These are phyloP conservation scores for Proliferodiscus dingleyae DNA, from an alignment of 2,329 filamentous ascomycete genomes.

Conservation along the genomic window DNA sequence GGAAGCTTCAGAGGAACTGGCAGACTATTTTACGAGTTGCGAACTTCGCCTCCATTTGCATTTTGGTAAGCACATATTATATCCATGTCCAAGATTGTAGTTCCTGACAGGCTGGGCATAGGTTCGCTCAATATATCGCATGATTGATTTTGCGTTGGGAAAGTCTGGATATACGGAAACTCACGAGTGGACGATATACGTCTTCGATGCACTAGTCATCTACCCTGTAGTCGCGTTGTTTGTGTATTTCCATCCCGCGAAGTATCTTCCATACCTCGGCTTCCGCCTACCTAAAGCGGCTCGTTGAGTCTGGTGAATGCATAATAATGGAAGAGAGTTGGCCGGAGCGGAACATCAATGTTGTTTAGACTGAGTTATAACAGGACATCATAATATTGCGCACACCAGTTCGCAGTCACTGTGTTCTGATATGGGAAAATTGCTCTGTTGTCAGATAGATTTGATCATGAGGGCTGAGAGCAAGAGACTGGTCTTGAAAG, in stretches of 20 bases:
- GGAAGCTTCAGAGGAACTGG: constrained; percentile 30
- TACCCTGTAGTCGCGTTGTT: constrained; percentile 23
- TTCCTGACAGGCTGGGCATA: constrained; percentile 17
- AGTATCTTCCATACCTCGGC: constrained; percentile 32
- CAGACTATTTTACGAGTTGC: constrained; percentile 29
- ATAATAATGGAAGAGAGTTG: background rate
- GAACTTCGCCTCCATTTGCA: constrained; percentile 30
- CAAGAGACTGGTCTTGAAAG: too few species aligned
- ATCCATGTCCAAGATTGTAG: constrained; percentile 5
- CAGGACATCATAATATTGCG: too few species aligned
- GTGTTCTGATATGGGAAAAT: too few species aligned
- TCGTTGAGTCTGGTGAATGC: constrained; percentile 9
- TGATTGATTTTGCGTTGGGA: constrained; percentile 24
- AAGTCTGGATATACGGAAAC: constrained; percentile 17
- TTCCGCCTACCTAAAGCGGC: constrained; percentile 31
- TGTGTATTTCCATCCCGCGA: constrained; percentile 32
- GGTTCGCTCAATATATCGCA: constrained; percentile 25
- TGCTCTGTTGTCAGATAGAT: too few species aligned
- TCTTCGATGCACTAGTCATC: constrained; percentile 23
- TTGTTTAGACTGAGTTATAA: too few species aligned
- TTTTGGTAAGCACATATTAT: constrained; percentile 24
- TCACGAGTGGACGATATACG: constrained; percentile 25
- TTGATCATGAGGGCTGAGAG: too few species aligned
- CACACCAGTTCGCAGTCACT: too few species aligned
- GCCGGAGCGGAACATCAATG: background rate